Conservation (phyloP, 169 alveolate species). For the Plasmodium blacklocki region DNA sequence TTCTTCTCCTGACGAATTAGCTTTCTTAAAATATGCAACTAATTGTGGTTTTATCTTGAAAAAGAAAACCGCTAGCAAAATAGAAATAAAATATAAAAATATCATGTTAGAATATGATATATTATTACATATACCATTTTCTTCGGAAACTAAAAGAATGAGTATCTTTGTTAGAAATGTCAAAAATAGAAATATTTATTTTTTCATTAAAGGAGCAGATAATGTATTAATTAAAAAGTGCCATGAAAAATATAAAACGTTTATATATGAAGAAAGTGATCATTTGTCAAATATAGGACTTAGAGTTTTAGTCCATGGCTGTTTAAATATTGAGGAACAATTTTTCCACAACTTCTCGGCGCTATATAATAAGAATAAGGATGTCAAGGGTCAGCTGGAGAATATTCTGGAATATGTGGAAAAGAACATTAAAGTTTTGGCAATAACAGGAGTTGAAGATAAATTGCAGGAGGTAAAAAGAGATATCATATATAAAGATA, state of each 20-base stretch:
- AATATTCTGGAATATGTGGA: constrained; percentile 83
- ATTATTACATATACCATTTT: constrained; percentile 95
- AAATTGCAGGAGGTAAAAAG: constrained; percentile 91
- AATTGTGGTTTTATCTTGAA: constrained; percentile 91
- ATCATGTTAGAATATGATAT: constrained; percentile 88
- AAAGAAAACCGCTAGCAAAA: constrained; percentile 90
- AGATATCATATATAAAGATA: neutral
- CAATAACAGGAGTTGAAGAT: constrained; percentile 98
- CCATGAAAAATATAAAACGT: constrained; percentile 89
- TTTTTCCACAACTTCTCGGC: constrained; percentile 87
- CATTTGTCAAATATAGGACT: constrained; percentile 95
- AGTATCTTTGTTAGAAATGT: constrained; percentile 95
- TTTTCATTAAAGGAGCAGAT: constrained; percentile 96
- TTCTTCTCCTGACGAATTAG: constrained; percentile 99
- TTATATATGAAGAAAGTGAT: constrained; percentile 92
- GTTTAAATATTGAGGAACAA: constrained; percentile 90
- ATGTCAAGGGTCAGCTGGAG: constrained; percentile 76
- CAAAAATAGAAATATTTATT: constrained; percentile 76
- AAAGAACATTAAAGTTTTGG: constrained; percentile 92
- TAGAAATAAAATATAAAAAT: constrained; percentile 84
- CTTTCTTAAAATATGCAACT: constrained; percentile 96
- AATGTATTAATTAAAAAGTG: constrained; percentile 92
- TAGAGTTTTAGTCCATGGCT: constrained; percentile 96
- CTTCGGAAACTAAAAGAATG: constrained; percentile 98
- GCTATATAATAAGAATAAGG: constrained; percentile 82